A percentile compares a stretch with the other conserved stretches of the same genome.
phyloP scores from a whole-genome alignment of 2,329 filamentous ascomycete genomes.

The Ampelomyces quisqualis region DNA sequence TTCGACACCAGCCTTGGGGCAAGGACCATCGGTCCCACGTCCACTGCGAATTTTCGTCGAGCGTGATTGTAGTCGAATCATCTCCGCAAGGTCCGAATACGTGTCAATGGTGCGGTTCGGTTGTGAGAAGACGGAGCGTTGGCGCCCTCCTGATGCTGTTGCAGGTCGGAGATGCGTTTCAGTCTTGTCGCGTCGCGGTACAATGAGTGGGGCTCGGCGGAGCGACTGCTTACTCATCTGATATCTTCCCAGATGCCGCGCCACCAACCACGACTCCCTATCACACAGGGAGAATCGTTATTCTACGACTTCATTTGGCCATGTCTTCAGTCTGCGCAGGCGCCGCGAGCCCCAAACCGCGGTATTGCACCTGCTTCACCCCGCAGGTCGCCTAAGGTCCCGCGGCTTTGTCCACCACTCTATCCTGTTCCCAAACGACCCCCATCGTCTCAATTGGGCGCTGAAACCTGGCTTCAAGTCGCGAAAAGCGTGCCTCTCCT shows the following conservation, averaged over 20 bases:
- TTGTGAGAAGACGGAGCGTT: slow-evolving; percentile 21
- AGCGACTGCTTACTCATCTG: slow-evolving; percentile 16
- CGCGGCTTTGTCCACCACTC: slow-evolving; percentile 15
- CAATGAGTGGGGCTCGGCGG: slow-evolving; percentile 12
- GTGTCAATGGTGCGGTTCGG: slow-evolving; percentile 26
- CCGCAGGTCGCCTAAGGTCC: slow-evolving; percentile 1
- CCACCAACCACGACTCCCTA: slow-evolving; percentile 7
- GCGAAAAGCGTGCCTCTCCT: slow-evolving; percentile 23
- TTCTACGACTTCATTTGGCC: too few species aligned
- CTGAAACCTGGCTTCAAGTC: slow-evolving; percentile 31
- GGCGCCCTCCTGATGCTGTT: slow-evolving; percentile 17
- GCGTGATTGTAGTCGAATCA: slow-evolving; percentile 22
- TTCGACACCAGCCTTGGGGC: slow-evolving; percentile 3
- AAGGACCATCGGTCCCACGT: slow-evolving; percentile 9
- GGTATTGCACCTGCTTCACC: slow-evolving; percentile 15
- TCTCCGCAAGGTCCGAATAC: slow-evolving; percentile 10
- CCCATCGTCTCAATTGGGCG: slow-evolving; percentile 25
- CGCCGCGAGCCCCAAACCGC: slow-evolving; percentile 5
- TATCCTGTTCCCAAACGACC: slow-evolving; percentile 21
- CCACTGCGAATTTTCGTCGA: slow-evolving; percentile 7
- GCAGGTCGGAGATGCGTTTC: slow-evolving; percentile 30
- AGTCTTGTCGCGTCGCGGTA: slow-evolving; percentile 23
- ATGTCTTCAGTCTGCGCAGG: not conserved
- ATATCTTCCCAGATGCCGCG: slow-evolving; percentile 8
- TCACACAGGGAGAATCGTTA: too few species aligned